Evolutionary conservation across 2,329 filamentous ascomycete genomes (phyloP), one percentile per base, ranked within the genome.

Genomic region (Colletotrichum tabaci): DNA sequence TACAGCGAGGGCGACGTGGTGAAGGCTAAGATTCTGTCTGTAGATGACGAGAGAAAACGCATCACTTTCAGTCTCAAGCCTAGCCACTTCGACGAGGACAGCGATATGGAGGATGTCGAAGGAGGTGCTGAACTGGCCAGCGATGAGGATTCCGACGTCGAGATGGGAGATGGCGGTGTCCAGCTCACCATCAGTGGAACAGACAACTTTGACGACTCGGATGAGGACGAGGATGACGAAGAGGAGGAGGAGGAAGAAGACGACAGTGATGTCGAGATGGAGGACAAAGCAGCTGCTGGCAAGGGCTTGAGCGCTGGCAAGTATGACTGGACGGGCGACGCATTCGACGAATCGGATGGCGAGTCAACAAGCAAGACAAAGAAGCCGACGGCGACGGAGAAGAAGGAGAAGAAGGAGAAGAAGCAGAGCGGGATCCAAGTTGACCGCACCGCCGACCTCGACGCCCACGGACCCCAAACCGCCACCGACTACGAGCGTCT

Each of bases 31-130:
- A 87, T 99, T 18, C 82, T 98, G 61, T 93, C 92, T 77, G 86
- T 99, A 60, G 92, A 98, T 75, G 77, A 84, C 5, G 87, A 92
- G 75, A 93, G 93, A 81, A 92, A 91, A 80, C 92, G 93, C 76
- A 92, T 99, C 76, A 97, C 90, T 76, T 94, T 99, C 77, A 94
- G 95, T 1, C 85, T 99, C 72, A 99, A 98, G 83, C 94, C 96
- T 47, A 97, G 94, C 12, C 94, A 98, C 78, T 96, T 99, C 77
- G 90, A 91, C 65, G 87, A 85, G 18, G 89, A 87, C 23, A 87
- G 85, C 30, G 87, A 87, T 66, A 86, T 84, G 76, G 85, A 85
- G 16, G 81, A 82, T 35, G 81, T 81, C 12, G 86, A 87, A 7
- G 85, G 82, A 26, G 87, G 82, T 55, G 87, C 78, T 23, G 80